Evolutionary conservation across 139 green algal genomes (phyloP), one percentile per base, ranked within the genome.

Genomic region (Auxenochlorella protothecoides): DNA sequence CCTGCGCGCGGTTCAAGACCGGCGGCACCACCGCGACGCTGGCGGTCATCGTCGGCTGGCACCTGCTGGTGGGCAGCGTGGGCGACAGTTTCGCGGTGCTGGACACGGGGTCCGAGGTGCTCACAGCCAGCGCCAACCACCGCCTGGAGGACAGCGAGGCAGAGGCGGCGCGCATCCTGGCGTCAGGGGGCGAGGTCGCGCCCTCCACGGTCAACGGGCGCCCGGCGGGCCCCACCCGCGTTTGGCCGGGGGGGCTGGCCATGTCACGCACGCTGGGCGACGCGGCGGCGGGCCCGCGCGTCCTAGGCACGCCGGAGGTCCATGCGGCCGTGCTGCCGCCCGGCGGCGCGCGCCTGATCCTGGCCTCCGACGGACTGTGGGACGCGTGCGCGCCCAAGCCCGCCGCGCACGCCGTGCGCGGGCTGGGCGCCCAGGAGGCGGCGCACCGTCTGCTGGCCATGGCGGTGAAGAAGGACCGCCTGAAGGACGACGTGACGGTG

Each of bases 331-430:
- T 81, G 2, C 75, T 97, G 55, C 92, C 92, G 15, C 66, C 70
- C 68, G 74, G 64, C 3, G 92, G 92, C n/a, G 91, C 69, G 0
- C 85, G 92, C 12, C 78, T 97, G 63, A 85, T 96, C 73, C 85
- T 97, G 5, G 92, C 88, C 15, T 90, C 80, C 52, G 92, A 97
- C 76, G 92, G 92, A 5, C 78, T 97, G 73, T 97, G 92, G 92
- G 92, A 97, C 72, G 86, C 85, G 2, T 68, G 92, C 14, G 74
- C 77, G 66, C 75, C 81, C 44, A 96, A 96, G 79, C 83, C 80
- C 0, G 87, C 84, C 53, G 69, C 76, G 2, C 79, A 89, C 68
- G 72, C 79, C 65, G 69, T 75, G 0, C 74, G 86, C 7, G 76
- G 79, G 16, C 81, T 88, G 76, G 53, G 67, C 0, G 79, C 86